Evolutionary conservation across 371 early-diverging fungal genomes (phyloP).

Genomic region (Apophysomyces trapeziformis): DNA sequence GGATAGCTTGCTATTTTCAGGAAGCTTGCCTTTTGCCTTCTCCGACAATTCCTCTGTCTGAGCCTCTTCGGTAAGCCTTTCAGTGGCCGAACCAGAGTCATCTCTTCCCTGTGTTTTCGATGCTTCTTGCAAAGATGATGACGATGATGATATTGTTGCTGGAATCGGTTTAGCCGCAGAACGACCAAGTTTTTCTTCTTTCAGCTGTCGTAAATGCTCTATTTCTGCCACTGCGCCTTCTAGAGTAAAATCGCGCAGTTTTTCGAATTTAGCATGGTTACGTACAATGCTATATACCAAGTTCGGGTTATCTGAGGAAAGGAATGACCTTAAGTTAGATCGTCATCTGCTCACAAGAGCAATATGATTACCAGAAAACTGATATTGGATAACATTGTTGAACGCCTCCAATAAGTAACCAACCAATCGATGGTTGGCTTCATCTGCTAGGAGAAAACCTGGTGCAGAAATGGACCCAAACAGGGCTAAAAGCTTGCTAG

Average conservation of each 20-base stretch:
- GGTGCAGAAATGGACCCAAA: constrained; percentile 81
- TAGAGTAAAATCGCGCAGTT: constrained; percentile 65
- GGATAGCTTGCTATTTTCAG: constrained; percentile 25
- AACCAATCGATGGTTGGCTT: constrained; percentile 72
- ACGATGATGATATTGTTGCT: neutral
- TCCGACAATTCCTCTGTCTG: constrained; percentile 31
- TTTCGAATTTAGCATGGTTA: constrained; percentile 66
- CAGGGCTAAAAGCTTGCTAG: constrained; percentile 74
- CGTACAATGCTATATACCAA: constrained; percentile 81
- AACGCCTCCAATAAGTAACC: constrained; percentile 77
- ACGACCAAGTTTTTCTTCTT: constrained; percentile 34
- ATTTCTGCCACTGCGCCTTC: constrained; percentile 64
- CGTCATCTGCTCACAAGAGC: neutral
- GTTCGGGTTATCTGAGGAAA: constrained; percentile 65
- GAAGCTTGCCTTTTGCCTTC: constrained; percentile 47
- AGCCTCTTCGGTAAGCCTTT: neutral
- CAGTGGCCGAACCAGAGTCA: constrained; percentile 5
- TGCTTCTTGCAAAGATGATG: constrained; percentile 3
- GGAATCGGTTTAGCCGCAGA: neutral
- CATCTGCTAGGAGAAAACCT: constrained; percentile 78
- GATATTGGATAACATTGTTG: constrained; percentile 84
- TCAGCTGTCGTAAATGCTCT: constrained; percentile 50
- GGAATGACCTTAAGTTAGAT: neutral
- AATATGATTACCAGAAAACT: constrained; percentile 57
- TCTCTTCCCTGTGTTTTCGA: constrained; percentile 17